phyloP scores from a whole-genome alignment of 2,329 filamentous ascomycete species.

The Stylonectria norvegica region DNA sequence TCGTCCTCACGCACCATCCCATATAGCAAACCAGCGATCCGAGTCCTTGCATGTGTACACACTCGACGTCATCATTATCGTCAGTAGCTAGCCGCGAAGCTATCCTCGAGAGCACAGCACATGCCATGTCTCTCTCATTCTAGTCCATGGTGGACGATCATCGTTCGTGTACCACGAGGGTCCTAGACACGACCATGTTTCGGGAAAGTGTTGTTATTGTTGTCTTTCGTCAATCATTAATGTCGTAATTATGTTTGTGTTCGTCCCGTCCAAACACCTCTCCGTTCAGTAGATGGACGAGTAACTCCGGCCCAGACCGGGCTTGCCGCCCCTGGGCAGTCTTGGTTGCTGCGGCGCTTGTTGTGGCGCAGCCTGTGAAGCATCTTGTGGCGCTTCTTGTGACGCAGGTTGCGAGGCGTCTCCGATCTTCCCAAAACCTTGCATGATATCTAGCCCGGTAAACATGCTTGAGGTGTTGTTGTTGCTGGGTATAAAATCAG shows the following conservation, averaged over 20 bases:
- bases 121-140: conserved; percentile 19
- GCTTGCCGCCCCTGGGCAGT: conserved; percentile 25
- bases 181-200: conserved; percentile 14
- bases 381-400: too few species aligned
- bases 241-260: conserved; percentile 25
- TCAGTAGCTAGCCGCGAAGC: conserved; percentile 32
- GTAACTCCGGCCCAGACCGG: conserved; percentile 30
- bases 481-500: conserved; percentile 43
- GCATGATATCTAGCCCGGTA: conserved; percentile 65
- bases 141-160: conserved; percentile 22
- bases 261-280: conserved; percentile 15
- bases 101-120: conserved; percentile 15
- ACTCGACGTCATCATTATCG: conserved; percentile 30
- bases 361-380: too few species aligned
- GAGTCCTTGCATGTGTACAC: conserved; percentile 21
- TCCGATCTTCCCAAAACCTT: conserved; percentile 74
- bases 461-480: conserved; percentile 54
- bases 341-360: conserved; percentile 29
- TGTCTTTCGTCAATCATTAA: conserved; percentile 28
- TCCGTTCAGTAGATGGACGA: conserved; percentile 29
- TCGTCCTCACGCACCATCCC: conserved; percentile 21
- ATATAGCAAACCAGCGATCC: too few species aligned
- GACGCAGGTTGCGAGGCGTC: conserved; percentile 39
- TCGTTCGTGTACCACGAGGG: conserved; percentile 10
- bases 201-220: conserved; percentile 3